Evolutionary conservation across 352 stramenopile species (phyloP).

Genomic region (Pythium biforme): DNA sequence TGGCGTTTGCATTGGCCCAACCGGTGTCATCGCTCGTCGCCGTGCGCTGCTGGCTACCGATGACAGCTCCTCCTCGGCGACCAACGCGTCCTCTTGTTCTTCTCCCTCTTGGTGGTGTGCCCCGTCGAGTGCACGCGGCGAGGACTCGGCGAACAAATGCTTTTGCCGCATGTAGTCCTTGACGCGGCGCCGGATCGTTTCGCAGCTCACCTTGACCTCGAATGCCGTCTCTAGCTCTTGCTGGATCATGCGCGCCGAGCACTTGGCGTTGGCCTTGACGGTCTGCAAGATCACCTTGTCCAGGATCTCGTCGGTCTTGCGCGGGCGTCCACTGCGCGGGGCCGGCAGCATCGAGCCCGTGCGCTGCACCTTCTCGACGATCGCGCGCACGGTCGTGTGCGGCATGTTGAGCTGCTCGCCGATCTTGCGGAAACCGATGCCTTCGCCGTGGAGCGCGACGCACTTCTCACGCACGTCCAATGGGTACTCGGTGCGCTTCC

Average conservation of each 20-base stretch:
- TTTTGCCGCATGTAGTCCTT: slow-evolving; percentile 53
- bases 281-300: slow-evolving; percentile 67
- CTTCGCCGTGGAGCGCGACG: slow-evolving; percentile 48
- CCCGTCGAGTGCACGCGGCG: neutral
- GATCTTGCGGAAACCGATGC: slow-evolving; percentile 60
- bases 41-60: too few species aligned
- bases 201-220: slow-evolving; percentile 59
- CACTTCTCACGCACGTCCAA: slow-evolving; percentile 55
- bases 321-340: slow-evolving; percentile 52
- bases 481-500: slow-evolving; percentile 59
- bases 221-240: slow-evolving; percentile 45
- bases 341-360: slow-evolving; percentile 49
- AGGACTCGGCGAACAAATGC: slow-evolving; percentile 26
- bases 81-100: too few species aligned
- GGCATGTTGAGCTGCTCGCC: slow-evolving; percentile 60
- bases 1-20: neutral
- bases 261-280: slow-evolving; percentile 54
- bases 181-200: slow-evolving; percentile 66
- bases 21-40: too few species aligned
- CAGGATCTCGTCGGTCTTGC: slow-evolving; percentile 64
- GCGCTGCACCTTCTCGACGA: slow-evolving; percentile 60
- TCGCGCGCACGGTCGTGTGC: slow-evolving; percentile 68
- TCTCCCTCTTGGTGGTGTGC: neutral
- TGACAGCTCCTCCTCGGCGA: too few species aligned
- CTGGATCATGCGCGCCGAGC: slow-evolving; percentile 59